Evolutionary conservation across 805 yeast species (phyloP), one percentile per base, ranked within the genome.

Genomic region (Candida ovalis): DNA sequence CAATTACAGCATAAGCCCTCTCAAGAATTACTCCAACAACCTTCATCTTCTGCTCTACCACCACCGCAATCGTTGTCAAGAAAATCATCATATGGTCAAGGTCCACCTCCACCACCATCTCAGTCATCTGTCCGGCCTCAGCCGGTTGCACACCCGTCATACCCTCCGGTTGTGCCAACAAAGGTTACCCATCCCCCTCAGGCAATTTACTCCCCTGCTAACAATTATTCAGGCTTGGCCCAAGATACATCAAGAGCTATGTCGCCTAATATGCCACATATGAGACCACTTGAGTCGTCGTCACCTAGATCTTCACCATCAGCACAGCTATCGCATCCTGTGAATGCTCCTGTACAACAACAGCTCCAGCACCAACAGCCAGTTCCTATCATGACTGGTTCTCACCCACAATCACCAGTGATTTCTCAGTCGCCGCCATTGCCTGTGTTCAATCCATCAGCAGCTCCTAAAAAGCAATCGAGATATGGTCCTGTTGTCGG

Each of bases 401-500:
- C n/a, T n/a, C n/a, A n/a, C n/a, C n/a, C n/a, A n/a, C n/a, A n/a
- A n/a, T n/a, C n/a, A n/a, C n/a, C n/a, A n/a, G n/a, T n/a, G n/a
- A n/a, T n/a, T 3, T 13, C 2, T 7, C 44, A 32, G 22, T 13
- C 12, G 40, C 22, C 19, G 15, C 35, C 35, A 7, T 6, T 30
- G 12, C 44, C 50, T 6, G 45, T 44, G 4, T 42, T 46, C 36
- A 44, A 50, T 19, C 50, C 53, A 9, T 38, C 53, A 12, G 49
- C 48, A 4, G 39, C 43, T 15, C 48, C 46, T 10, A 44, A 28
- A 39, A 43, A 37, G 42, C 32, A 40, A 17, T 47, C 55, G 6
- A 51, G 35, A 23, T 50, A 46, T 28, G 46, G 42, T 17, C 46
- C 46, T n/a, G 8, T 22, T n/a, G 17, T 21, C 7, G 38, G 21